Evolutionary conservation across 1,284 basidiomycete species (phyloP).

Genomic region (Lentinula novae-zelandiae): DNA sequence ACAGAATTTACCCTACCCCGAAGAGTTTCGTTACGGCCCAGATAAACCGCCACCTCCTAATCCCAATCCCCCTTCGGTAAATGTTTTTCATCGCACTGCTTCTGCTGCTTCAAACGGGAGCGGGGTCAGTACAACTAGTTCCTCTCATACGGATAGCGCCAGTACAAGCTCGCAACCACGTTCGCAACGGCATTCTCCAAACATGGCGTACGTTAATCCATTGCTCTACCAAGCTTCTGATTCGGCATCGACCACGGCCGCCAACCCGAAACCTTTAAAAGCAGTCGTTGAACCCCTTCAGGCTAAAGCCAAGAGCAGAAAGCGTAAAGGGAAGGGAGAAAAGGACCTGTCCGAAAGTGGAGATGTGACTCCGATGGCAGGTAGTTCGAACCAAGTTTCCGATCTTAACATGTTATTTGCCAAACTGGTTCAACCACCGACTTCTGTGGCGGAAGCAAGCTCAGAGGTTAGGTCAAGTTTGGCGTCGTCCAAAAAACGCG

Average conservation of each 20-base stretch:
- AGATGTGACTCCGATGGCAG: constrained; percentile 1
- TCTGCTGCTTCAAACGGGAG: constrained; percentile 12
- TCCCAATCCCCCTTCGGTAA: constrained; percentile 29
- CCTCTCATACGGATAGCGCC: constrained; percentile 11
- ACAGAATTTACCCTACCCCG: constrained; percentile 61
- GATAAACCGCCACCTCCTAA: constrained; percentile 57
- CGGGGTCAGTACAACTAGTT: constrained; percentile 8
- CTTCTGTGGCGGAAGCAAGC: not conserved
- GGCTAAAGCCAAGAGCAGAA: constrained; percentile 17
- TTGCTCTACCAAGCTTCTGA: constrained; percentile 8
- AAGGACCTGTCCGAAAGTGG: not conserved
- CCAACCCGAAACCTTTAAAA: not conserved
- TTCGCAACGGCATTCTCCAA: not conserved
- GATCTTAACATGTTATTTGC: constrained; percentile 64
- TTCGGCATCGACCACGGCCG: constrained; percentile 6
- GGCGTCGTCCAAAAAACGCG: not conserved
- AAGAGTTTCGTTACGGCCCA: constrained; percentile 64
- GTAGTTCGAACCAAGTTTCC: constrained; percentile 24
- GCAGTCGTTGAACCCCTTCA: constrained; percentile 1
- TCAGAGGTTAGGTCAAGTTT: not conserved
- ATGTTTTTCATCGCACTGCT: constrained; percentile 14
- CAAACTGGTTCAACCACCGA: constrained; percentile 21
- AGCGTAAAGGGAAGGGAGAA: not conserved
- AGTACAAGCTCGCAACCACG: not conserved
- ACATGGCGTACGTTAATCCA: not conserved